phyloP scores from a whole-genome alignment of 768 basidiomycete genomes.

The Pholiota conissans region DNA sequence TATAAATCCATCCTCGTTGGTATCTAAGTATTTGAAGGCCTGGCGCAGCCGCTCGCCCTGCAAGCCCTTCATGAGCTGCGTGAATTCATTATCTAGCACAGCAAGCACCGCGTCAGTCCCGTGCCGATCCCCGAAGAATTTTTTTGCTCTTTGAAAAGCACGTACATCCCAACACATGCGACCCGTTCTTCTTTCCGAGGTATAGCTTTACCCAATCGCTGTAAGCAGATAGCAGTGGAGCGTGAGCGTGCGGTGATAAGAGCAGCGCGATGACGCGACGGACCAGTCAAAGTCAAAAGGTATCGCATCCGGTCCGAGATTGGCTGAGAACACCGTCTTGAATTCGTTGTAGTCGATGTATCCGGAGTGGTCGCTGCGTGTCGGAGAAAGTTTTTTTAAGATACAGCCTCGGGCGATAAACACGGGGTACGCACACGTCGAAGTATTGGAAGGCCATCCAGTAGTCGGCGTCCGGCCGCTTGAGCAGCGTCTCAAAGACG shows the following conservation, averaged over 20 bases:
- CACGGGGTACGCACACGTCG: conserved; percentile 71
- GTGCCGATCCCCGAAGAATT: not conserved
- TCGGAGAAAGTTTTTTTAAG: not conserved
- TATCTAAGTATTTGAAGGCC: conserved; percentile 90
- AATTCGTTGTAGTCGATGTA: conserved; percentile 93
- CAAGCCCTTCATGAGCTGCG: conserved; percentile 97
- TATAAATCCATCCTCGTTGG: conserved; percentile 92
- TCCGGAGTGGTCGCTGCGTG: conserved; percentile 85
- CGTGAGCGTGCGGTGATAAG: conserved; percentile 1
- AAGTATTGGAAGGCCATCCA: conserved; percentile 97
- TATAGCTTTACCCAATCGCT: conserved; percentile 97
- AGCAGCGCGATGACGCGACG: conserved; percentile 13
- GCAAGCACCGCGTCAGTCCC: not conserved
- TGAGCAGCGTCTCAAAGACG: conserved; percentile 90
- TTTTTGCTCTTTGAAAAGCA: too few species aligned
- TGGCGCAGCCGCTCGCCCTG: conserved; percentile 98
- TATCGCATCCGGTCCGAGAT: conserved; percentile 75
- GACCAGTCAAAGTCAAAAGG: conserved; percentile 94
- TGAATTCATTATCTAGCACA: conserved; percentile 86
- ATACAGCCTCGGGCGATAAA: not conserved
- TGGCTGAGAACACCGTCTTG: conserved; percentile 86
- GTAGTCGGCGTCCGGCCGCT: conserved; percentile 95
- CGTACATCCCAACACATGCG: conserved; percentile 90
- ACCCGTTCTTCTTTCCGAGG: conserved; percentile 88
- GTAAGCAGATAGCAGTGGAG: conserved; percentile 1